Conservation (phyloP, 2,329 filamentous ascomycete species). For the Talaromyces sp. region DNA sequence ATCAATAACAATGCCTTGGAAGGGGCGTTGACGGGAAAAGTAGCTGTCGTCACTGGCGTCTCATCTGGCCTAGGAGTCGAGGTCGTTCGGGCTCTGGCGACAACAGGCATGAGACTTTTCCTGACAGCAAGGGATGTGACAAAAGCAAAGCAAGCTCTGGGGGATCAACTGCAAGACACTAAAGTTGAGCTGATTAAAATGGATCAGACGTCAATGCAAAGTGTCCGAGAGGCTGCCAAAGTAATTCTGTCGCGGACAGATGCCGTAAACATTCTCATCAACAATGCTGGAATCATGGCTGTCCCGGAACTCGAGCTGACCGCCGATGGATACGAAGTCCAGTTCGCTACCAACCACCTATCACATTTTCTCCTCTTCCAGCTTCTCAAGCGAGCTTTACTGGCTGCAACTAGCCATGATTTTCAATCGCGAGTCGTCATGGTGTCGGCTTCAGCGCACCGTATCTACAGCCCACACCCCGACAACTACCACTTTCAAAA, state of each 20-base stretch:
- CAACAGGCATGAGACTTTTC: conserved; percentile 5
- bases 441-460: conserved; percentile 1
- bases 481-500: conserved; percentile 8
- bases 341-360: conserved; percentile 9
- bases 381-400: conserved; percentile 3
- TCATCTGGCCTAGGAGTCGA: conserved; percentile 8
- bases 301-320: neutral
- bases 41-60: conserved; percentile 1
- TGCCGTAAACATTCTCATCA: conserved; percentile 6
- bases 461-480: neutral
- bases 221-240: conserved; percentile 1
- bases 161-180: neutral
- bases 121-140: conserved; percentile 2
- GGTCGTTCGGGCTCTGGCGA: conserved; percentile 3
- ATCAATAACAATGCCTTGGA: conserved; percentile 2
- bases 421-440: conserved; percentile 7
- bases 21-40: neutral
- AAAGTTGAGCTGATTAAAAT: conserved; percentile 5
- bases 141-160: conserved; percentile 1
- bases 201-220: conserved; percentile 1
- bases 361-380: conserved; percentile 9
- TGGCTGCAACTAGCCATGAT: neutral
- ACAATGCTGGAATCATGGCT: conserved; percentile 8
- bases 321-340: conserved; percentile 8
- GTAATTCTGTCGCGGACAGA: neutral